phyloP scores from a whole-genome alignment of 225 moss, liverwort and hornwort genomes.

The Anthoceros angustus region DNA sequence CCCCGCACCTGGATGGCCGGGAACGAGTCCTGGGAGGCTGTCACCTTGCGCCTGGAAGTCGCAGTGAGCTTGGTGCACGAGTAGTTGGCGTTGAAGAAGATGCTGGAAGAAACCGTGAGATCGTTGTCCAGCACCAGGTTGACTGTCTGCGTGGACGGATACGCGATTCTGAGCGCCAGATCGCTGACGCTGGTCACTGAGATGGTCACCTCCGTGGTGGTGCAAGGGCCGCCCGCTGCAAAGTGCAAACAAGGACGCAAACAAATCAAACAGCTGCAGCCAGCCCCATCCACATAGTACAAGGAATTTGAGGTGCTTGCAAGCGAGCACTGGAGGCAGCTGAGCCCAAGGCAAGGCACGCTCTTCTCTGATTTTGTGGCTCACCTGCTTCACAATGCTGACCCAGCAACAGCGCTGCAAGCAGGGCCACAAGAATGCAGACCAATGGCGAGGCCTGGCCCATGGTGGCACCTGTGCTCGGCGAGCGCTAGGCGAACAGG shows the following conservation, averaged over 20 bases:
- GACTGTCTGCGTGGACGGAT: not conserved
- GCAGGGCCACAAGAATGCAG: no score
- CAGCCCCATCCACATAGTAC: not conserved
- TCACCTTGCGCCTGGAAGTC: not conserved
- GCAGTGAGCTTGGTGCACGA: not conserved
- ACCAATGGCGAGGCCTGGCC: no score
- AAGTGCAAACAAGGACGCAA: no score
- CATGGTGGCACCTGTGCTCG: no score
- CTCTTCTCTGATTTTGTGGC: not conserved
- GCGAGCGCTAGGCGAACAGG: no score
- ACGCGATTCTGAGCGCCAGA: not conserved
- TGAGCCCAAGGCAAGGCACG: not conserved
- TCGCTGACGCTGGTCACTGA: not conserved
- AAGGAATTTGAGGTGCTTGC: not conserved
- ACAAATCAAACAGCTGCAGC: not conserved
- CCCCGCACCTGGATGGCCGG: slow-evolving; percentile 1
- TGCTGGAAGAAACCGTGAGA: not conserved
- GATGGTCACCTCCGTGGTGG: not conserved
- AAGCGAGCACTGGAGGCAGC: not conserved
- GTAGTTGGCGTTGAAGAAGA: not conserved
- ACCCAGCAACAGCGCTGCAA: no score
- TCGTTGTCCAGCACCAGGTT: slow-evolving; percentile 2
- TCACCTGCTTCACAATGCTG: not conserved
- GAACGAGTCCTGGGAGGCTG: not conserved
- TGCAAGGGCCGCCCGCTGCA: not conserved